These are phyloP conservation scores for Dalbergia cultrata DNA, from an alignment of 306 rosid species.

Conservation along the genomic window DNA sequence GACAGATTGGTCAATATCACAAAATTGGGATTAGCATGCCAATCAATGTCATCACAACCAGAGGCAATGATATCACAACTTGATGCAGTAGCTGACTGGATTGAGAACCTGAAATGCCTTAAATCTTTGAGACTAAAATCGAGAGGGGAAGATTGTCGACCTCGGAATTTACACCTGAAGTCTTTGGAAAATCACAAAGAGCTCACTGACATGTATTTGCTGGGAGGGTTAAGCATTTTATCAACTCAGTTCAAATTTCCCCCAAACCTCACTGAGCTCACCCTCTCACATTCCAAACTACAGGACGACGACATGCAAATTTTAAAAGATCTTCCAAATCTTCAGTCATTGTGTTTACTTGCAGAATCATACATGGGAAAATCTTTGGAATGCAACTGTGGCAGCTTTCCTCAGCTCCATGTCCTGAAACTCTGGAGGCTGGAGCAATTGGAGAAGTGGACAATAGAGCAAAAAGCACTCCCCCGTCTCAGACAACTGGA, in stretches of 20 bases:
- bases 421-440: conserved; percentile 50
- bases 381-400: conserved; percentile 7
- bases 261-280: conserved; percentile 42
- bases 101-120: conserved; percentile 33
- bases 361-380: conserved; percentile 44
- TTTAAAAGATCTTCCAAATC: conserved; percentile 46
- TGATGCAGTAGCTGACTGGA: conserved; percentile 32
- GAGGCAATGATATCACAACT: conserved; percentile 31
- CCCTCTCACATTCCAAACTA: conserved; percentile 53
- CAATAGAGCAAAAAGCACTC: conserved; percentile 38
- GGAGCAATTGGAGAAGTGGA: conserved; percentile 36
- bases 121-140: conserved; percentile 49
- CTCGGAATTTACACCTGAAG: conserved; percentile 28
- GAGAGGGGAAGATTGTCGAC: conserved; percentile 31
- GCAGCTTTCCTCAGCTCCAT: conserved; percentile 49
- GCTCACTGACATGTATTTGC: conserved; percentile 43
- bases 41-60: conserved; percentile 13
- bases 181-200: background rate
- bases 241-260: conserved; percentile 25
- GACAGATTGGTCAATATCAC: conserved; percentile 42
- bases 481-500: conserved; percentile 52
- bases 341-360: conserved; percentile 37
- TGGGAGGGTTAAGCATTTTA: conserved; percentile 25
- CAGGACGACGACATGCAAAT: conserved; percentile 44
- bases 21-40: conserved; percentile 55